phyloP scores from a whole-genome alignment of 2,329 filamentous ascomycete species.

The Colletotrichum sp. region DNA sequence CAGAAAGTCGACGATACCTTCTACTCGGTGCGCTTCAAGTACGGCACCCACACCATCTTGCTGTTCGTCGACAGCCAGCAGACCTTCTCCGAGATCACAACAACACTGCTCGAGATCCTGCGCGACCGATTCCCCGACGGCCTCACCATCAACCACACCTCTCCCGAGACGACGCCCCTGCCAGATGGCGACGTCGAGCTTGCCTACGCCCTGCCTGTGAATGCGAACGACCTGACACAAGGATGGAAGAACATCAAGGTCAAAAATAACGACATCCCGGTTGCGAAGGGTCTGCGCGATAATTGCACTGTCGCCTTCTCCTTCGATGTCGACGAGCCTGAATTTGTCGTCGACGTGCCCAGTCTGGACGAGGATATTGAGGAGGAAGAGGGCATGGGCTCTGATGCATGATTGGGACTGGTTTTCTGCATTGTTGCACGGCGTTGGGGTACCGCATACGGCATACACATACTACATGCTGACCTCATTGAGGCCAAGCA shows the following conservation, averaged over 20 bases:
- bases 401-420: background rate
- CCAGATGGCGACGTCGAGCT: conserved; percentile 46
- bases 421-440: background rate
- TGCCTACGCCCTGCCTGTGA: conserved; percentile 51
- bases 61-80: conserved; percentile 67
- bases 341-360: conserved; percentile 53
- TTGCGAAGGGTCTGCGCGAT: conserved; percentile 49
- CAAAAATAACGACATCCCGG: conserved; percentile 42
- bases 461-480: background rate
- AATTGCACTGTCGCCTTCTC: conserved; percentile 56
- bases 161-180: conserved; percentile 40
- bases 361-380: conserved; percentile 43
- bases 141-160: conserved; percentile 42
- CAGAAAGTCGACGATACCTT: conserved; percentile 49
- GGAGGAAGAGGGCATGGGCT: conserved; percentile 38
- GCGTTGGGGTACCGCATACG: background rate
- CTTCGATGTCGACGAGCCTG: conserved; percentile 43
- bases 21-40: conserved; percentile 74
- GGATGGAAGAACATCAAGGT: conserved; percentile 57
- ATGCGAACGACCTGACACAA: conserved; percentile 46
- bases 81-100: conserved; percentile 61
- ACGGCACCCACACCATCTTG: conserved; percentile 73
- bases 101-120: conserved; percentile 63
- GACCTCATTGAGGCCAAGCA: background rate
- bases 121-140: conserved; percentile 61